These are phyloP conservation scores for Saururus chinensis DNA, from an alignment of 164 flowering plant genomes.

Conservation along the genomic window DNA sequence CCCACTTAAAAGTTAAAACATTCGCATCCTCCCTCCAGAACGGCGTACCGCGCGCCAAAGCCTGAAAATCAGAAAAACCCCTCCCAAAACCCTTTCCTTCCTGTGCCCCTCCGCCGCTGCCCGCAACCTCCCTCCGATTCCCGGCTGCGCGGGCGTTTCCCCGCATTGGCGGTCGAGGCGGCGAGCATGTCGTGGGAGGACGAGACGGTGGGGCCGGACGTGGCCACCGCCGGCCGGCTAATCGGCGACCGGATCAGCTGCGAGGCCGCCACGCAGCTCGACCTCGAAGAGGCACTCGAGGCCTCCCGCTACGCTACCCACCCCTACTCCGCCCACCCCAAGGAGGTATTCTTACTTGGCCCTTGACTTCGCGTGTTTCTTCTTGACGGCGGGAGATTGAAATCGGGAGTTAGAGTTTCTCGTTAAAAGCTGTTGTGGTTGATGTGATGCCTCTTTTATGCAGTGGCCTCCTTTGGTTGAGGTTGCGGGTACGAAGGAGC, in stretches of 20 bases:
- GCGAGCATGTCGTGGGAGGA: slow-evolving; percentile 58
- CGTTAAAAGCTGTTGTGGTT: not conserved
- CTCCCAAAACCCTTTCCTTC: not conserved
- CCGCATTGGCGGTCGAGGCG: too few relatives aligned
- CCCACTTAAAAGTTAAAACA: not conserved
- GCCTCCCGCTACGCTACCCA: slow-evolving; percentile 90
- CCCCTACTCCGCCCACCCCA: slow-evolving; percentile 84
- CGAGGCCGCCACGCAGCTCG: slow-evolving; percentile 60
- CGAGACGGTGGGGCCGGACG: slow-evolving; percentile 72
- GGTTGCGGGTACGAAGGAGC: slow-evolving; percentile 75
- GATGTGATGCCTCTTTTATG: slow-evolving; percentile 4
- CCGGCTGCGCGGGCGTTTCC: not conserved
- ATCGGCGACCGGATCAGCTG: slow-evolving; percentile 72
- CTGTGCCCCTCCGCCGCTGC: not conserved
- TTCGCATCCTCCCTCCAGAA: not conserved
- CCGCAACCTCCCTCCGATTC: not conserved
- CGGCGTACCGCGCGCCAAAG: not conserved
- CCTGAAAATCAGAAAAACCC: not conserved
- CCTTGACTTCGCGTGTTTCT: too few relatives aligned
- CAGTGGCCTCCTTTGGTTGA: slow-evolving; percentile 99
- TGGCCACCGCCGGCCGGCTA: slow-evolving; percentile 67
- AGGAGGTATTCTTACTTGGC: slow-evolving; percentile 56
- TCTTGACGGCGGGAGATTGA: too few relatives aligned
- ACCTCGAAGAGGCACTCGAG: slow-evolving; percentile 89
- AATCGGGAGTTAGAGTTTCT: too few relatives aligned